phyloP scores from a whole-genome alignment of 306 rosid species.

The Malus fusca region DNA sequence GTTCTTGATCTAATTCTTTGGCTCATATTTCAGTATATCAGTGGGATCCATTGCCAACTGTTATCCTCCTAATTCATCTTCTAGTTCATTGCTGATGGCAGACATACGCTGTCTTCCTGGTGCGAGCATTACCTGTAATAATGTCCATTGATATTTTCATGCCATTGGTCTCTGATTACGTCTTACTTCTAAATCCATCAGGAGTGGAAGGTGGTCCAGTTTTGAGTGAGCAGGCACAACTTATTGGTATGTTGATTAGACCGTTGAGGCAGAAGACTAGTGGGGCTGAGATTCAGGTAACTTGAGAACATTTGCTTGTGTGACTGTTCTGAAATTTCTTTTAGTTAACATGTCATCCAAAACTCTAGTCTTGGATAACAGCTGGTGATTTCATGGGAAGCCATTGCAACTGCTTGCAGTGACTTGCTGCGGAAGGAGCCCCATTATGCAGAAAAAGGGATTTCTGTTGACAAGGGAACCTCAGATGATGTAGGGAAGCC shows the following conservation, averaged over 20 bases:
- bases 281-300: slow-evolving; percentile 91
- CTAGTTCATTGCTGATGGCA: slow-evolving; percentile 76
- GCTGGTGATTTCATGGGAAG: slow-evolving; percentile 97
- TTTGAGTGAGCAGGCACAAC: slow-evolving; percentile 54
- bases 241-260: slow-evolving; percentile 68
- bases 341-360: slow-evolving; percentile 57
- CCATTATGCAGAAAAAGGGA: slow-evolving; percentile 33
- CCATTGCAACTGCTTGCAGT: slow-evolving; percentile 60
- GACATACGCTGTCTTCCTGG: slow-evolving; percentile 96
- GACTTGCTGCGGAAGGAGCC: slow-evolving; percentile 50
- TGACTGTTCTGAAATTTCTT: slow-evolving; percentile 19
- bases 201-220: slow-evolving; percentile 95
- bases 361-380: slow-evolving; percentile 73
- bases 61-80: slow-evolving; percentile 65
- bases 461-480: slow-evolving; percentile 25
- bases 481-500: slow-evolving; percentile 24
- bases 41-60: slow-evolving; percentile 79
- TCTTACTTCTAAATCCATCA: slow-evolving; percentile 40
- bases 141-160: slow-evolving; percentile 28
- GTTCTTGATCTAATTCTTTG: slow-evolving; percentile 29
- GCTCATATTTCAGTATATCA: slow-evolving; percentile 58
- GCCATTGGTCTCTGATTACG: slow-evolving; percentile 28
- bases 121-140: slow-evolving; percentile 37
- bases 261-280: slow-evolving; percentile 80
- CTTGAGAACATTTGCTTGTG: slow-evolving; percentile 12